These are phyloP conservation scores for Phytophthora sp. DNA, from an alignment of 352 stramenopile genomes.

Conservation along the genomic window DNA sequence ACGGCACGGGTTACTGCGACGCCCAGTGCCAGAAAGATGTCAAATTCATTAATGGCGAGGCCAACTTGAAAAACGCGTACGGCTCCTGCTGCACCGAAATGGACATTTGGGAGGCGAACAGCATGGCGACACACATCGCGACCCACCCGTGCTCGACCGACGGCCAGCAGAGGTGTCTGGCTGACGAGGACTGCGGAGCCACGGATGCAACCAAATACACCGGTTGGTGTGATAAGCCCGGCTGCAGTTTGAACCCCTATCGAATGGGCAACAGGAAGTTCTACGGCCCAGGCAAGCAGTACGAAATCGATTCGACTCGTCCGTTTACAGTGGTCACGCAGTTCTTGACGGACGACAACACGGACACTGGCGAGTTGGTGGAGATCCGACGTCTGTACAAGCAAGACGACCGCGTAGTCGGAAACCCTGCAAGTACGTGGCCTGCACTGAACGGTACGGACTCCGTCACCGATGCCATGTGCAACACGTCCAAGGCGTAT, in stretches of 20 bases:
- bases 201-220: constrained; percentile 40
- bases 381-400: constrained; percentile 68
- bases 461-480: constrained; percentile 54
- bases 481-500: constrained; percentile 36
- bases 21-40: constrained; percentile 64
- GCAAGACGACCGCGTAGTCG: constrained; percentile 43
- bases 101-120: constrained; percentile 62
- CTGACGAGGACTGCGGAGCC: constrained; percentile 38
- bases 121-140: no score
- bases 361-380: constrained; percentile 40
- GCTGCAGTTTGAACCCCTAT: constrained; percentile 64
- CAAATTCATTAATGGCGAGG: constrained; percentile 69
- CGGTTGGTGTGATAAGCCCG: constrained; percentile 64
- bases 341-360: constrained; percentile 61
- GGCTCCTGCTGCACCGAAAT: constrained; percentile 65
- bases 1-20: constrained; percentile 68
- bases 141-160: constrained; percentile 45
- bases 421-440: constrained; percentile 34
- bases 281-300: constrained; percentile 50
- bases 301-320: constrained; percentile 54
- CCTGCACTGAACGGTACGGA: constrained; percentile 12
- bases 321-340: constrained; percentile 64
- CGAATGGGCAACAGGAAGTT: constrained; percentile 58
- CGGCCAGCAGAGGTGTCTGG: constrained; percentile 31
- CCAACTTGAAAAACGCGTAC: constrained; percentile 54